Base-by-base conservation (phyloP, 805 yeast genomes). In the Barnettozyma pratensis region DNA sequence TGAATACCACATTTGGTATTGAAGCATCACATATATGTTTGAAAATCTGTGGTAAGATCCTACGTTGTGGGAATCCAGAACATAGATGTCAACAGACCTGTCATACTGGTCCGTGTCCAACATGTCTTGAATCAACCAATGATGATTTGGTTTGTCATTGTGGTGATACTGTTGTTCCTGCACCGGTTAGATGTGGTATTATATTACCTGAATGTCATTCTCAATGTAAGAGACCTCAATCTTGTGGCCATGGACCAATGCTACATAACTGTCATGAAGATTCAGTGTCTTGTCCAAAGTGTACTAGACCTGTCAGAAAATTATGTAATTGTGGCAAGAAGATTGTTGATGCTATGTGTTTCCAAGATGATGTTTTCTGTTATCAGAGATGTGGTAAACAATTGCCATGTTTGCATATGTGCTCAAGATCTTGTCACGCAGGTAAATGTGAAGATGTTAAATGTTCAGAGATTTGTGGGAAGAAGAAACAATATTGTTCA, bases 131-230 rank as follows among this genome's bases (percentile, higher is more conserved):
- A 59, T 83, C 92, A 5, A 76, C 85, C n/a, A 78, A 82, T 38
- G 88, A 86, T 19, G 96, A 88, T 61, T 68, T 86, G 55, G 77
- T 80, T 3, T 88, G 96, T 60, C 76, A 83, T 43, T 88, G 96
- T 70, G 96, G 96, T 3, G 73, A 75, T 53, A 88, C 96, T 0
- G 75, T 85, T 4, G 72, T 88, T 6, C 75, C 74, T 25, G 96
- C 96, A 0, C 96, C 96, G 0, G 88, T 87, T 8, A 70, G 96
- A 54, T 88, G 96, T 68, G 96, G 96, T 11, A 79, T 87, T 0
- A 71, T 66, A 41, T 61, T 86, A 34, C 85, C 85, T 4, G 73
- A 72, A 9, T 88, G 96, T 66, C 72, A 70, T 27, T 74, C 77
- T 51, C 89, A 78, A 52, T 88, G 96, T 64, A 65, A 70, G 4